Evolutionary conservation across 768 basidiomycete genomes (phyloP), one percentile per base, ranked within the genome.

Genomic region (Sistotremastrum suecicum): DNA sequence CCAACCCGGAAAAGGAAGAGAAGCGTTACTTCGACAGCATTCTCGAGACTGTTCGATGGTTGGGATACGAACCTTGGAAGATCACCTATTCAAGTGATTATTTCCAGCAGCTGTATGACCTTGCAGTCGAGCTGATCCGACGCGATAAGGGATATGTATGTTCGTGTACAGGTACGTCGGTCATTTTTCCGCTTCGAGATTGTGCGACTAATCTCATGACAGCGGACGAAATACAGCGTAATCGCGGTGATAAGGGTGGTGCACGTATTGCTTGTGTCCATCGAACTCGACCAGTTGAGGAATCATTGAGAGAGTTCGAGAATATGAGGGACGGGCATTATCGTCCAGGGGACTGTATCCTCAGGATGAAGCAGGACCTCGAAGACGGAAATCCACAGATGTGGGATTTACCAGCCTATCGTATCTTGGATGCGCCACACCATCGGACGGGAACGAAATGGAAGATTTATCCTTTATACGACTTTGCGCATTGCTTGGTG

Each of bases 61-160:
- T 99, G 12, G 95, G 95, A 1, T 99, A 78, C 56, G 94, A 98
- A 60, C 95, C 95, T 3, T 98, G 86, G 87, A 88, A 88, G 63
- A 91, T 99, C 69, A 98, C 95, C 3, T 98, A 98, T 64, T 97
- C 94, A 41, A 95, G 90, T 58, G 94, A 98, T 63, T 87, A 99
- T 64, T 99, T 99, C 60, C 74, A 83, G 46, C 67, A 80, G 56
- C 66, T 99, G 28, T 85, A 90, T 54, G 80, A 81, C 5, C 71
- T 97, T 32, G 95, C 92, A 1, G 72, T 87, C 11, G 82, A 92
- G 57, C 66, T 98, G 43, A 92, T 91, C 51, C 80, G 78, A 60
- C 71, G 87, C 30, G 90, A 86, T 54, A 87, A 88, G 64, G 95
- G 86, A 5, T 99, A 98, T 66, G 79, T 98, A 1, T 95, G 91